Evolutionary conservation across 495 filamentous ascomycete species (phyloP).

Genomic region (Bombardia bombarda): DNA sequence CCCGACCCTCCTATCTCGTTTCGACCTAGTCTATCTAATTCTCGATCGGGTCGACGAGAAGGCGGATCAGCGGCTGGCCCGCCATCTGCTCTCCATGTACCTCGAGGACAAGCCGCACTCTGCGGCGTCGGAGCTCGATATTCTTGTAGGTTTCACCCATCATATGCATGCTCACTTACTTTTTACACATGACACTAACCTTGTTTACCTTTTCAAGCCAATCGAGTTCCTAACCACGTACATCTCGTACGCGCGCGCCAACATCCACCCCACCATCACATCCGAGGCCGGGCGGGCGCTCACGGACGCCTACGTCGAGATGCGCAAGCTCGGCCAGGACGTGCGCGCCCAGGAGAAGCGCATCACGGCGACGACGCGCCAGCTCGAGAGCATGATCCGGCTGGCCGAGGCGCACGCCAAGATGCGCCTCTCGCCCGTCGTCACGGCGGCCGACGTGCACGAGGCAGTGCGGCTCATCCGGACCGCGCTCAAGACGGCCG

Average conservation of each 20-base stretch:
- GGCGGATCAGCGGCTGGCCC: conserved; percentile 76
- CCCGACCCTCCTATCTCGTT: conserved; percentile 87
- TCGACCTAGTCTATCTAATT: conserved; percentile 94
- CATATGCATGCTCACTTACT: background rate
- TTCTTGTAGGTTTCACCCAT: conserved; percentile 54
- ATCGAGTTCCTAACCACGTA: conserved; percentile 94
- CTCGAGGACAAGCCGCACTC: conserved; percentile 87
- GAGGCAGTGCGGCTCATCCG: conserved; percentile 92
- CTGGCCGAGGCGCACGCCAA: conserved; percentile 94
- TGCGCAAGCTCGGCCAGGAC: conserved; percentile 93
- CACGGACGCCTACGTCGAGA: conserved; percentile 81
- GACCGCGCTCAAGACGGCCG: conserved; percentile 90
- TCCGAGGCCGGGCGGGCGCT: conserved; percentile 72
- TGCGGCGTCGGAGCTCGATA: conserved; percentile 58
- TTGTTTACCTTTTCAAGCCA: conserved; percentile 55
- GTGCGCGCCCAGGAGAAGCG: conserved; percentile 88
- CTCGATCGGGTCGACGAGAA: conserved; percentile 88
- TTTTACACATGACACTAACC: conserved; percentile 13
- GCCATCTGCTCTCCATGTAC: conserved; percentile 95
- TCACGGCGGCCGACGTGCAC: conserved; percentile 74
- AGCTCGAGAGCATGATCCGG: conserved; percentile 95
- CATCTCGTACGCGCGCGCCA: conserved; percentile 91
- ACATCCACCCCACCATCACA: conserved; percentile 75
- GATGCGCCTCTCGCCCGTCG: conserved; percentile 74
- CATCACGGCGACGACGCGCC: conserved; percentile 93